A percentile compares a stretch with the other conserved stretches of the same genome.
Evolutionary conservation across 2,329 filamentous ascomycete species (phyloP).

Genomic region (Neonectria punicea): DNA sequence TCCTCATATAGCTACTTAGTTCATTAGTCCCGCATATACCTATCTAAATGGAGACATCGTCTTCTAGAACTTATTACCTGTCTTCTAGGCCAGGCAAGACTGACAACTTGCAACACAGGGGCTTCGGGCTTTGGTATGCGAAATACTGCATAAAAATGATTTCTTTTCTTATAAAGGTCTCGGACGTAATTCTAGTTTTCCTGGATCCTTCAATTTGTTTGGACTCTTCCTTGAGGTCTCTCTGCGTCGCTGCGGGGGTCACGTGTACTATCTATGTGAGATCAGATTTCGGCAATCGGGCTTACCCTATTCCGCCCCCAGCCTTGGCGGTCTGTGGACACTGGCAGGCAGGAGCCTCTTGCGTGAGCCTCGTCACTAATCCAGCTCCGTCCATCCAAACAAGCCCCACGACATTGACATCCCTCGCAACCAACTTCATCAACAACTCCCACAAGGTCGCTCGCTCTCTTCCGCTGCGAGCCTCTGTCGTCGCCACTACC

Average conservation of each 20-base stretch:
- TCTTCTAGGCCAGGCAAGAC: no score
- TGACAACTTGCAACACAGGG: no score
- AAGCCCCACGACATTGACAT: conserved; percentile 37
- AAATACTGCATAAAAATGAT: no score
- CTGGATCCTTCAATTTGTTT: neutral
- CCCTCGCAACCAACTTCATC: conserved; percentile 34
- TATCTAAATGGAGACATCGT: no score
- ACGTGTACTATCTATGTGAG: neutral
- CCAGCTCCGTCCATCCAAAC: conserved; percentile 42
- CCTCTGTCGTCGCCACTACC: neutral
- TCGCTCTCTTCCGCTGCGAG: neutral
- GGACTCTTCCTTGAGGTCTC: neutral
- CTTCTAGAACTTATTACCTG: no score
- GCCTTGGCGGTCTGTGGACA: conserved; percentile 31
- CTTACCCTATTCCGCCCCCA: conserved; percentile 30
- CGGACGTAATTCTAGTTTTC: neutral
- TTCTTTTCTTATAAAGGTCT: no score
- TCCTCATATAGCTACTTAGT: neutral
- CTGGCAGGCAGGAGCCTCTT: conserved; percentile 51
- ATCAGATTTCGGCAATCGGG: conserved; percentile 10
- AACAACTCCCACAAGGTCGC: conserved; percentile 20
- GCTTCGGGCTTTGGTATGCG: no score
- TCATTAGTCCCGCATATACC: neutral
- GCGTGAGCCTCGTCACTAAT: conserved; percentile 49
- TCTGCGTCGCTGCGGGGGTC: neutral